Evolutionary conservation across 2,329 filamentous ascomycete species (phyloP).

Genomic region (Cercospora berteroae): DNA sequence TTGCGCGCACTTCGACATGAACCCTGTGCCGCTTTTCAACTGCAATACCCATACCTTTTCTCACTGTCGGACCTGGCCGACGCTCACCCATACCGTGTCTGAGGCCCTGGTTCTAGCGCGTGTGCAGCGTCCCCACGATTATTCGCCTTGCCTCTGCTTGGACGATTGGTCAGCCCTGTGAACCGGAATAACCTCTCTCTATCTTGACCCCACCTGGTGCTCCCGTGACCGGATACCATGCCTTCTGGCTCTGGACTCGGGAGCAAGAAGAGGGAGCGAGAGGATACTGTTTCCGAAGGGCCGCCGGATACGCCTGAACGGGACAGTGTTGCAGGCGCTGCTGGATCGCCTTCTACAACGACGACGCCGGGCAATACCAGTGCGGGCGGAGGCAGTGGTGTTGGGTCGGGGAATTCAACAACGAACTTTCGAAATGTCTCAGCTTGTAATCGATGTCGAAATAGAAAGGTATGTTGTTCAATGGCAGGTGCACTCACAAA

Average conservation of each 20-base stretch:
- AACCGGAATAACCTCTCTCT: background rate
- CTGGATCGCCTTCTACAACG: conserved; percentile 8
- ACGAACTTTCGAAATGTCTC: conserved; percentile 65
- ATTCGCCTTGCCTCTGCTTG: background rate
- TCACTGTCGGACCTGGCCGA: conserved; percentile 12
- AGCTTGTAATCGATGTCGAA: conserved; percentile 87
- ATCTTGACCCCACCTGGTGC: conserved; percentile 2
- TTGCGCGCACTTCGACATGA: background rate
- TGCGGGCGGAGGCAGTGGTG: conserved; percentile 6
- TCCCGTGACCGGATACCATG: conserved; percentile 8
- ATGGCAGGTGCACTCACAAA: background rate
- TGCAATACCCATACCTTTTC: background rate
- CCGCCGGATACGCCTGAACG: background rate
- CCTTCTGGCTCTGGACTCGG: conserved; percentile 4
- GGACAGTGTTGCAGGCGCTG: conserved; percentile 5
- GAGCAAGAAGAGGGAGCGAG: conserved; percentile 25
- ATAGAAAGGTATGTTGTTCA: conserved; percentile 60
- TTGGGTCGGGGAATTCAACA: conserved; percentile 53
- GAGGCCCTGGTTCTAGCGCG: background rate
- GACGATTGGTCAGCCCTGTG: background rate
- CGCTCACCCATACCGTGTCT: background rate
- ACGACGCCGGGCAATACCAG: background rate
- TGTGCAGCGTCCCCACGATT: background rate
- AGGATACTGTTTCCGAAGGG: conserved; percentile 5
- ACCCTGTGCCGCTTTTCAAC: background rate